Evolutionary conservation across 257 asterid genomes (phyloP), one percentile per base, ranked within the genome.

Genomic region (Solanum chaucha): DNA sequence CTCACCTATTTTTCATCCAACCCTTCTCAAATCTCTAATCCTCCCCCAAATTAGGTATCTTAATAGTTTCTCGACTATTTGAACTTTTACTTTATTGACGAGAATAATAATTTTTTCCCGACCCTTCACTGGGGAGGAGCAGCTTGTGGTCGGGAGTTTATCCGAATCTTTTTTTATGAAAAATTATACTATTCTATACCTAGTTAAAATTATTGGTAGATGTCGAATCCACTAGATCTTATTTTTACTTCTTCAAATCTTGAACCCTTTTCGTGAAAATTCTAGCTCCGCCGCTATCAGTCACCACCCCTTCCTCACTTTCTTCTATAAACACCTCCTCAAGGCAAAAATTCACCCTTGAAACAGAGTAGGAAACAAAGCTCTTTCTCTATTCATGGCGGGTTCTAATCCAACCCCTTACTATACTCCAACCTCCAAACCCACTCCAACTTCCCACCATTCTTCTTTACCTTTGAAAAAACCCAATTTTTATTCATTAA

Each of bases 391-490:
- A 14, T 64, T 48, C 83, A 85, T 85, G 87, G 87, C 71, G 41
- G 87, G 87, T 51, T 28, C 83, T 8, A 68, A 44, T 24, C n/a
- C 82, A 84, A 84, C 51, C 15, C 32, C 41, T 12, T 85, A 85
- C 70, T 85, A 85, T 34, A 85, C 71, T 71, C 87, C 87, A 68
- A 85, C 87, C 7, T 85, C 83, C 44, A 85, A 85, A 85, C 71
- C 70, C 55, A 70, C 40, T 8, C 20, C 38, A 44, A 12, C 70
- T 34, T 15, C 81, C 24, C 28, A 70, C 8, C 41, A 38, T n/a
- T 61, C 19, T 35, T 30, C 77, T 84, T 65, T 44, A 14, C 58
- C 28, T 5, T 85, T 68, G 83, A 87, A 24, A 46, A 82, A 5
- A 26, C 4, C 64, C 41, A 87, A 82, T 40, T 34, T 87, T 82